These are phyloP conservation scores for Tephrocybe sp. DNA, from an alignment of 768 basidiomycete species.

Conservation along the genomic window DNA sequence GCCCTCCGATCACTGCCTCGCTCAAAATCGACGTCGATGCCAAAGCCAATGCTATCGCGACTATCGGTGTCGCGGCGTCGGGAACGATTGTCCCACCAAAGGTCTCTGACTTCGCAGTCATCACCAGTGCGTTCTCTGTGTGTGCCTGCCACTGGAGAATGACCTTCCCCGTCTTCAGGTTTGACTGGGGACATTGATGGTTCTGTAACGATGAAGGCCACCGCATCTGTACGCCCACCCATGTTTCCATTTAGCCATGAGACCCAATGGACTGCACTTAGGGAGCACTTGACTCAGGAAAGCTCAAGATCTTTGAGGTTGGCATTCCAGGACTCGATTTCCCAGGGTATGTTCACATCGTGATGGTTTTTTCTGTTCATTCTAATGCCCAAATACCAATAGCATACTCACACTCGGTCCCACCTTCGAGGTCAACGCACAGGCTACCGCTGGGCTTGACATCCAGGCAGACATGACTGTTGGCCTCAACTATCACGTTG, in stretches of 20 bases:
- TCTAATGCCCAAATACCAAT: neutral
- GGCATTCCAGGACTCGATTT: slow-evolving; percentile 49
- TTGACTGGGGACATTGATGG: slow-evolving; percentile 39
- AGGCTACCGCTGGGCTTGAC: slow-evolving; percentile 32
- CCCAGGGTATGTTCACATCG: slow-evolving; percentile 36
- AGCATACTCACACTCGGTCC: slow-evolving; percentile 50
- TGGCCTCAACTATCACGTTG: slow-evolving; percentile 41
- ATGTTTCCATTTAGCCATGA: neutral
- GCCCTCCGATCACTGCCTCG: slow-evolving; percentile 19
- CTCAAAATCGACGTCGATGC: slow-evolving; percentile 19
- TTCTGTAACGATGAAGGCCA: slow-evolving; percentile 33
- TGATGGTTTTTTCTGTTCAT: neutral
- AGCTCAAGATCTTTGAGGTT: slow-evolving; percentile 35
- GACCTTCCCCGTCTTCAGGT: slow-evolving; percentile 17
- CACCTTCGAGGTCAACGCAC: slow-evolving; percentile 40
- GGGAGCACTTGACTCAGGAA: slow-evolving; percentile 42
- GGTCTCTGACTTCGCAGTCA: slow-evolving; percentile 32
- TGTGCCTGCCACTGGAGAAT: neutral
- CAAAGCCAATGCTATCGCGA: slow-evolving; percentile 26
- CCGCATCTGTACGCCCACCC: slow-evolving; percentile 27
- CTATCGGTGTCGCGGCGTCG: slow-evolving; percentile 24
- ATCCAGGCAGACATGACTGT: slow-evolving; percentile 38
- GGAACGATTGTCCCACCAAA: slow-evolving; percentile 22
- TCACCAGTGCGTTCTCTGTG: slow-evolving; percentile 26
- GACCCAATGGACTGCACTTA: slow-evolving; percentile 4